Percentiles rank a stretch among this genome's conserved stretches.
Evolutionary conservation across 2,329 filamentous ascomycete species (phyloP).

Genomic region (Talaromyces pinophilus): DNA sequence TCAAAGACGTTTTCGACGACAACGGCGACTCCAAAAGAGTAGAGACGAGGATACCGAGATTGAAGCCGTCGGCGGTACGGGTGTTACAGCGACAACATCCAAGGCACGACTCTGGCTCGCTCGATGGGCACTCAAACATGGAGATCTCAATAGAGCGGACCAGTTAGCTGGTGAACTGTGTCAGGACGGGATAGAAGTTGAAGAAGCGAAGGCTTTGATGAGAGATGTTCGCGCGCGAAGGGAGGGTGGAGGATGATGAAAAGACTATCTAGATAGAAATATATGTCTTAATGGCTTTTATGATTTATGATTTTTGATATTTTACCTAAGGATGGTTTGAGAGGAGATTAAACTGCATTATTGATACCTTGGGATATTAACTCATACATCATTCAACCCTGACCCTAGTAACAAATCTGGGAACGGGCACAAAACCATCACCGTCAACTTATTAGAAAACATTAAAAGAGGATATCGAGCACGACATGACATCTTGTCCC

Average conservation of each 20-base stretch:
- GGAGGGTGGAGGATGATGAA: conserved; percentile 46
- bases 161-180: conserved; percentile 86
- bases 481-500: neutral
- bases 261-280: conserved; percentile 1
- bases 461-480: neutral
- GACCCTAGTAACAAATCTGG: neutral
- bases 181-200: conserved; percentile 93
- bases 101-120: conserved; percentile 95
- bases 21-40: conserved; percentile 31
- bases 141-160: conserved; percentile 74
- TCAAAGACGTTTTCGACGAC: conserved; percentile 31
- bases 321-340: neutral
- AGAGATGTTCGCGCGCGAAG: conserved; percentile 79
- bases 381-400: neutral
- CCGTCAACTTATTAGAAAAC: neutral
- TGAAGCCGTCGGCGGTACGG: conserved; percentile 60
- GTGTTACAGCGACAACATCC: conserved; percentile 87
- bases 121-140: conserved; percentile 71
- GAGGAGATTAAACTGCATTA: neutral
- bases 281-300: conserved; percentile 5
- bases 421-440: neutral
- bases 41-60: conserved; percentile 44
- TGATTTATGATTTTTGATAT: neutral
- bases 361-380: neutral
- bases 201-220: conserved; percentile 92